These are phyloP conservation scores for Fusarium compactum DNA, from an alignment of 2,329 filamentous ascomycete species.

Conservation along the genomic window DNA sequence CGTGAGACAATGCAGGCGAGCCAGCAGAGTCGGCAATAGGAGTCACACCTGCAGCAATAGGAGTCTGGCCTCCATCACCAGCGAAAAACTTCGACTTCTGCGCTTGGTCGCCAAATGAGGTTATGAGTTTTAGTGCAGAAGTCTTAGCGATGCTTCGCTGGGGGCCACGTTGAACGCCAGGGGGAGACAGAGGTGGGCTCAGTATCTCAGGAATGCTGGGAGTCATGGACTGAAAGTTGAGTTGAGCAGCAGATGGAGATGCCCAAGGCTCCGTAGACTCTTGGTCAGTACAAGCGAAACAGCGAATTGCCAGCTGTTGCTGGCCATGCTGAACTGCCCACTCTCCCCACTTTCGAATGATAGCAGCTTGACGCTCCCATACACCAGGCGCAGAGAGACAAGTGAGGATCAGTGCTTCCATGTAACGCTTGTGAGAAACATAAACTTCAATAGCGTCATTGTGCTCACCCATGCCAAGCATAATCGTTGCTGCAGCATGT, in stretches of 20 bases:
- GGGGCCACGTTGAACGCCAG: conserved; percentile 69
- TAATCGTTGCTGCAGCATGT: conserved; percentile 90
- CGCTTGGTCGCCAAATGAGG: conserved; percentile 78
- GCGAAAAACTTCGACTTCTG: conserved; percentile 74
- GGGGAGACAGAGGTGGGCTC: conserved; percentile 80
- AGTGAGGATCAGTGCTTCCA: conserved; percentile 92
- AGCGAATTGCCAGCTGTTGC: conserved; percentile 90
- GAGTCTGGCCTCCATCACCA: conserved; percentile 73
- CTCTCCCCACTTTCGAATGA: conserved; percentile 96
- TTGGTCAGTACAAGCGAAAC: conserved; percentile 89
- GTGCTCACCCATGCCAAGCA: conserved; percentile 90
- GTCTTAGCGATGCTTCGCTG: conserved; percentile 78
- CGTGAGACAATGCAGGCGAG: conserved; percentile 67
- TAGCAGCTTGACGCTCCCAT: conserved; percentile 89
- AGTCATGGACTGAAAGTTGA: conserved; percentile 66
- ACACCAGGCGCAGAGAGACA: conserved; percentile 85
- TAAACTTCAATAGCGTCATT: conserved; percentile 98
- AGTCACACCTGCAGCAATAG: conserved; percentile 84
- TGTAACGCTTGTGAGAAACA: conserved; percentile 87
- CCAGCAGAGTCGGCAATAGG: conserved; percentile 84
- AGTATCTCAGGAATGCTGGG: conserved; percentile 71
- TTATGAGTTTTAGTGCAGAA: conserved; percentile 90
- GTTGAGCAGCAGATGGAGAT: conserved; percentile 79
- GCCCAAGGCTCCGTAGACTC: conserved; percentile 90
- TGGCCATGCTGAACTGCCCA: conserved; percentile 88